These are phyloP conservation scores for Suillus paluster DNA, from an alignment of 768 basidiomycete genomes.

Conservation along the genomic window DNA sequence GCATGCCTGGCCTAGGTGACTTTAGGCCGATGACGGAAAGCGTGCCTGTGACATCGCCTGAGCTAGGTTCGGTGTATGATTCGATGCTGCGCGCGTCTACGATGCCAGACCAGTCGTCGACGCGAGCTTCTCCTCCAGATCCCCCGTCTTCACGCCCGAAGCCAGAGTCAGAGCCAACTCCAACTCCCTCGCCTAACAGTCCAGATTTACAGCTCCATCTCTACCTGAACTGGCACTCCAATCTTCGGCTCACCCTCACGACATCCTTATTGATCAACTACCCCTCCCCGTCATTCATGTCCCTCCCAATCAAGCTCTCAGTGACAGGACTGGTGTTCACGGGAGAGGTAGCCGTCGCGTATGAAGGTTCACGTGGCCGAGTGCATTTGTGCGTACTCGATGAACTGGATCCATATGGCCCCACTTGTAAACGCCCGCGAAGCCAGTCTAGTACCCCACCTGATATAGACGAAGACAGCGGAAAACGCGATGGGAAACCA, in stretches of 20 bases:
- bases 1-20: slow-evolving; percentile 44
- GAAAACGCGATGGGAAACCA: slow-evolving; percentile 59
- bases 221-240: slow-evolving; percentile 82
- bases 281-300: slow-evolving; percentile 96
- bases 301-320: slow-evolving; percentile 92
- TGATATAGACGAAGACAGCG: slow-evolving; percentile 64
- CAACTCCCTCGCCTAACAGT: slow-evolving; percentile 35
- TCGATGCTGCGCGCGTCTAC: slow-evolving; percentile 18
- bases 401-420: slow-evolving; percentile 84
- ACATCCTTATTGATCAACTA: slow-evolving; percentile 97
- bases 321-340: slow-evolving; percentile 87
- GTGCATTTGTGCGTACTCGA: slow-evolving; percentile 91
- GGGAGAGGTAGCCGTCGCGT: slow-evolving; percentile 89
- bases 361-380: slow-evolving; percentile 80
- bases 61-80: slow-evolving; percentile 17
- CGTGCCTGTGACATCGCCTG: slow-evolving; percentile 24
- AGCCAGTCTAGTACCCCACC: slow-evolving; percentile 56
- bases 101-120: slow-evolving; percentile 20
- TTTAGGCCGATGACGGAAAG: slow-evolving; percentile 28
- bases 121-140: slow-evolving; percentile 13
- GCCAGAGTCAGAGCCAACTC: slow-evolving; percentile 25
- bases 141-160: slow-evolving; percentile 17
- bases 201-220: slow-evolving; percentile 91
- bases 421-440: slow-evolving; percentile 59
- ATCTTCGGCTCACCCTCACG: slow-evolving; percentile 85